Conservation (phyloP, 352 stramenopile genomes). For the Phytophthora vignae region DNA sequence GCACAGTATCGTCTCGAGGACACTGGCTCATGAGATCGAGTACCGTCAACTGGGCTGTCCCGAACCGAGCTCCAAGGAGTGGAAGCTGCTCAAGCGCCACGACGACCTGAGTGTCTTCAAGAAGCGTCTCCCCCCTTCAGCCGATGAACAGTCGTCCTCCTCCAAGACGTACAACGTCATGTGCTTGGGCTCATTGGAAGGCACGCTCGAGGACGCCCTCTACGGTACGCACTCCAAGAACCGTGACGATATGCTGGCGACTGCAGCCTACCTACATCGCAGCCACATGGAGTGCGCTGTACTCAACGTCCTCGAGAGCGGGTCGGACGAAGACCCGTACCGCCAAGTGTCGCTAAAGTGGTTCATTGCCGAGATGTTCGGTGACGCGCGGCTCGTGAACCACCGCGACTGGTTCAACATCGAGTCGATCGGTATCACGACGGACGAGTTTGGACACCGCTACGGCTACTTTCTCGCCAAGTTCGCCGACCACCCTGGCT, state of each 20-base stretch:
- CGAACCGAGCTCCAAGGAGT: slow-evolving; percentile 34
- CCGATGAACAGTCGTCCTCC: neutral
- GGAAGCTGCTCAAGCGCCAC: slow-evolving; percentile 45
- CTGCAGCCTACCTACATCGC: slow-evolving; percentile 39
- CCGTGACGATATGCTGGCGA: slow-evolving; percentile 50
- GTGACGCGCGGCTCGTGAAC: slow-evolving; percentile 53
- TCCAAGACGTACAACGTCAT: slow-evolving; percentile 45
- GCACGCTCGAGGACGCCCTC: slow-evolving; percentile 60
- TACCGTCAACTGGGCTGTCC: slow-evolving; percentile 35
- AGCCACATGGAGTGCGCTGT: slow-evolving; percentile 56
- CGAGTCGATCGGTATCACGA: slow-evolving; percentile 57
- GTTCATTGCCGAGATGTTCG: slow-evolving; percentile 48
- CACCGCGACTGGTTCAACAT: slow-evolving; percentile 72
- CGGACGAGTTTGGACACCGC: slow-evolving; percentile 41
- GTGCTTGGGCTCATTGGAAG: slow-evolving; percentile 52
- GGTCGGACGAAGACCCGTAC: slow-evolving; percentile 52
- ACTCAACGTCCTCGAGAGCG: slow-evolving; percentile 48
- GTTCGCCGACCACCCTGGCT: slow-evolving; percentile 41
- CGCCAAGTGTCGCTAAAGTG: slow-evolving; percentile 60
- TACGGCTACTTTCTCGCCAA: slow-evolving; percentile 67
- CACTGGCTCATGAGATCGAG: slow-evolving; percentile 52
- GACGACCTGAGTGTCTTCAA: slow-evolving; percentile 43
- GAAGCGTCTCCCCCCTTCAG: neutral
- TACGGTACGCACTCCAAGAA: slow-evolving; percentile 58
- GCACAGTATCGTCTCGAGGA: slow-evolving; percentile 49